Base-by-base conservation (phyloP, 2,329 filamentous ascomycete species). In the Emmonsia crescens region DNA sequence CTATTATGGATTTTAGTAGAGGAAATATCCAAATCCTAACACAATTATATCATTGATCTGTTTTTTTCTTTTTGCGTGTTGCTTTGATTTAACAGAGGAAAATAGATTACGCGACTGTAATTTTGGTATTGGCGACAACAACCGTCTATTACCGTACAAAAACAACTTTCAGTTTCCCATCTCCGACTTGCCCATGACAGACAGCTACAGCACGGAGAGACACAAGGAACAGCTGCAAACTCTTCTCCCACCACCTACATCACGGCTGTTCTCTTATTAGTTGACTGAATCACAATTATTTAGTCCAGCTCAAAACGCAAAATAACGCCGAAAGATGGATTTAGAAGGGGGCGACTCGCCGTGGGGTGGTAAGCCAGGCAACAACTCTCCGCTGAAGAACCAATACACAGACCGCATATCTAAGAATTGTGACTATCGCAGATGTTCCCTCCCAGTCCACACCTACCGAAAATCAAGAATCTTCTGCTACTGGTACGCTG, bases 381-480 rank as follows among this genome's bases (percentile, higher is more conserved):
- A 61, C 69, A 64, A 67, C 62, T 61, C 66, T 61, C 49, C 58
- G 62, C 64, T 46, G 12, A 12, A 24, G 6, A 10, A 21, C 27
- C 21, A n/a, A 5, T n/a, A 19, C 31, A 8, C 21, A n/a, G 62
- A 63, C 63, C 60, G 64, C 54, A 63, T 64, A 63, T 67, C 69
- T 71, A 66, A 71, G 63, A 42, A 16, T 27, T 16, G 57, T 64
- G 57, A 42, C 57, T 40, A 8, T 52, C 59, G 49, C 68, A 80
- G 78, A 80, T 71, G 76, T 79, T 61, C 78, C 77, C 51, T 79
- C 78, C 40, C 73, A 76, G 59, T 78, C 76, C 46, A 72, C 71
- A 61, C 62, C 61, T 33, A 40, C 70, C 51, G 62, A 64, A n/a
- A 67, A 67, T 42, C 63, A 64, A 40, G 68, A 72, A 65, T 71